Conservation (phyloP, 257 asterid species). For the Primulina tabacum region DNA sequence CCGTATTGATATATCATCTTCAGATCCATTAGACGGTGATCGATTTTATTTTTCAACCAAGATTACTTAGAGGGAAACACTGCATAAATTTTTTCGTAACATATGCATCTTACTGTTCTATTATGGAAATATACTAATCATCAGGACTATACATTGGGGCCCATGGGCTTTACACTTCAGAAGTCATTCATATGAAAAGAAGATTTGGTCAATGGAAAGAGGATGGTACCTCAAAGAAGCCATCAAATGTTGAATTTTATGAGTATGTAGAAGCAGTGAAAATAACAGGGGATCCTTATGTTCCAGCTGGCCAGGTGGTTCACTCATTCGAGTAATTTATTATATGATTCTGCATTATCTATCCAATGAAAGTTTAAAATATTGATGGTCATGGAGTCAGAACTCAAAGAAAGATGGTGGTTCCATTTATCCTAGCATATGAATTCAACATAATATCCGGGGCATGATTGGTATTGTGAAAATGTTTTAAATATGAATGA, state of each 20-base stretch:
- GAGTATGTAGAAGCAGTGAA: constrained; percentile 97
- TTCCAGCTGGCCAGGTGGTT: constrained; percentile 97
- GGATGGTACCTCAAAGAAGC: constrained; percentile 55
- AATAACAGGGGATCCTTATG: constrained; percentile 85
- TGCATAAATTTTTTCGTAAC: constrained; percentile 14
- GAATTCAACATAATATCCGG: constrained; percentile 1
- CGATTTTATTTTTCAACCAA: constrained; percentile 4
- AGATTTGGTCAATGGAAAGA: constrained; percentile 96
- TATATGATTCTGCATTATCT: constrained; percentile 6
- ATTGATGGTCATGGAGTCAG: background rate
- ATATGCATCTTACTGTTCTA: constrained; percentile 14
- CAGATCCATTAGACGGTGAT: constrained; percentile 84
- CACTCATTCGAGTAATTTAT: constrained; percentile 10
- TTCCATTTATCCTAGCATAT: constrained; percentile 2
- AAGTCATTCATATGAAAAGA: constrained; percentile 81
- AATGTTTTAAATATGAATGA: background rate
- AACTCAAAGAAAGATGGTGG: constrained; percentile 10
- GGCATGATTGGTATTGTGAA: background rate
- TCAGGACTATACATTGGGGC: constrained; percentile 92
- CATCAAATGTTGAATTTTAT: constrained; percentile 68
- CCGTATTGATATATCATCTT: constrained; percentile 66
- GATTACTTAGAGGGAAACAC: constrained; percentile 11
- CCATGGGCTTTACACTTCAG: constrained; percentile 80
- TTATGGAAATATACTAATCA: constrained; percentile 19
- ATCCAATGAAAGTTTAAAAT: constrained; percentile 13